phyloP scores from a whole-genome alignment of 108 stramenopile species.

The Nitzschia putrida region DNA sequence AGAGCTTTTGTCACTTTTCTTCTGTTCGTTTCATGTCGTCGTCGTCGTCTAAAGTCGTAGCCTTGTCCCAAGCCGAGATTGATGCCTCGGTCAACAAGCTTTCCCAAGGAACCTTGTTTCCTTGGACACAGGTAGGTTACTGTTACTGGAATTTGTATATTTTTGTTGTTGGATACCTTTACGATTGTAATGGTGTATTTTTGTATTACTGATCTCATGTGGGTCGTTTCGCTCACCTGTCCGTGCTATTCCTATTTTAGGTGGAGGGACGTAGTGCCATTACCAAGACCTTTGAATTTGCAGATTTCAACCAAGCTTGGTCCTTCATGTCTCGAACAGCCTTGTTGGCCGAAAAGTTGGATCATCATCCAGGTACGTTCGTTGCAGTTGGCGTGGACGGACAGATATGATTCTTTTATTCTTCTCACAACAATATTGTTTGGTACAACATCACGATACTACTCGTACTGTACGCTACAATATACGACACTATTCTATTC shows the following conservation, averaged over 20 bases:
- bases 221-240: too few species aligned
- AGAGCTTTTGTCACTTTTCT: too few species aligned
- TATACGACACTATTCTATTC: too few species aligned
- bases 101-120: slow-evolving; percentile 20
- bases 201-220: too few species aligned
- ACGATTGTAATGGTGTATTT: background rate
- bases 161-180: background rate
- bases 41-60: background rate
- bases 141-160: too few species aligned
- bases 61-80: background rate
- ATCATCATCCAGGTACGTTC: slow-evolving; percentile 86
- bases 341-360: slow-evolving; percentile 88
- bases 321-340: slow-evolving; percentile 91
- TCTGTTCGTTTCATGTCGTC: too few species aligned
- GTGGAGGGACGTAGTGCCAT: slow-evolving; percentile 50
- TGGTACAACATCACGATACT: too few species aligned
- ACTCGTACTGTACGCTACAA: too few species aligned
- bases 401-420: too few species aligned
- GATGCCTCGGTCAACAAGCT: slow-evolving; percentile 23
- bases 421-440: too few species aligned
- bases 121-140: slow-evolving; percentile 21
- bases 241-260: slow-evolving; percentile 3
- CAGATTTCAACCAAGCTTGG: slow-evolving; percentile 90
- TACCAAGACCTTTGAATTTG: slow-evolving; percentile 76
- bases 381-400: background rate